These are phyloP conservation scores for Batkoa obscura DNA, from an alignment of 371 early-diverging fungal species.

Conservation along the genomic window DNA sequence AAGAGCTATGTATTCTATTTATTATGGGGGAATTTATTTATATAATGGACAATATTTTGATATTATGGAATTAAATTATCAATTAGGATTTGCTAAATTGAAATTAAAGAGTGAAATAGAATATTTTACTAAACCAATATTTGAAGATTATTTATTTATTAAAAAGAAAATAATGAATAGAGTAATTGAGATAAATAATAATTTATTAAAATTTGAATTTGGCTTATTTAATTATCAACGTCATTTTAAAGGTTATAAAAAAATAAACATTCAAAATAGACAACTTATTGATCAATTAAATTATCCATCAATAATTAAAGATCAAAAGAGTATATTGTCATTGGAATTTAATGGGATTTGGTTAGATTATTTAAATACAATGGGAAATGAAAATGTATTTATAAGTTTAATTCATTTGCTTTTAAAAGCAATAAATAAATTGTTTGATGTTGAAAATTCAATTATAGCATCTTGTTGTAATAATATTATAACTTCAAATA, in stretches of 20 bases:
- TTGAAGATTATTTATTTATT: neutral
- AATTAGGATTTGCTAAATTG: neutral
- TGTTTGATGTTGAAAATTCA: too few species aligned
- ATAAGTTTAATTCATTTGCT: too few species aligned
- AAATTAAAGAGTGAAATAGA: neutral
- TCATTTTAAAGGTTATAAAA: too few species aligned
- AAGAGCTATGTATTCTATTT: constrained; percentile 32
- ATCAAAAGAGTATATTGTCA: too few species aligned
- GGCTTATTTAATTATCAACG: neutral
- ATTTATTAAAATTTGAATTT: neutral
- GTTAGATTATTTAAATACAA: too few species aligned
- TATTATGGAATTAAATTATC: neutral
- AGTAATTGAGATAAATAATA: neutral
- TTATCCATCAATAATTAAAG: too few species aligned
- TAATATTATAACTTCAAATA: neutral
- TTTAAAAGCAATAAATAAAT: too few species aligned
- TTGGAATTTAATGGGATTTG: too few species aligned
- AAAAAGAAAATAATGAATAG: neutral
- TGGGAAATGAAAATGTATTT: too few species aligned
- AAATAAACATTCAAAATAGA: too few species aligned
- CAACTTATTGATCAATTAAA: too few species aligned
- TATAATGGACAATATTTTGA: neutral
- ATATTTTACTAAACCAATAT: neutral
- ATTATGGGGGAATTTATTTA: constrained; percentile 17
- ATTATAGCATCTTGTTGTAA: too few species aligned